These are phyloP conservation scores for Gracilaria gracilis DNA, from an alignment of 23 red algal species.

Conservation along the genomic window DNA sequence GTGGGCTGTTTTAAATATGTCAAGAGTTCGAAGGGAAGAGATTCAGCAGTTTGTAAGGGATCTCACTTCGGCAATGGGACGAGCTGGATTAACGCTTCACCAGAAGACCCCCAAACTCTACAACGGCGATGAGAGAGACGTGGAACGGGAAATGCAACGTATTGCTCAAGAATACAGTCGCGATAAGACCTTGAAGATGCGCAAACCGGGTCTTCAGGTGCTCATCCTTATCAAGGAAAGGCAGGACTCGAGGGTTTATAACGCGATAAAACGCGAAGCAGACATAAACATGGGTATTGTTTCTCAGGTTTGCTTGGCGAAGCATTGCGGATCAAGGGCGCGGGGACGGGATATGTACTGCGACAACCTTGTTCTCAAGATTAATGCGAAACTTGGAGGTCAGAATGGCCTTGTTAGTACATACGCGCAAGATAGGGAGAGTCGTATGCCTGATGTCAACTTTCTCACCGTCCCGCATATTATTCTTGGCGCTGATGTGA, in stretches of 20 bases:
- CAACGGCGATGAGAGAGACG: background rate
- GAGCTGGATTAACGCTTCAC: conserved; percentile 13
- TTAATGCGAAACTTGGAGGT: conserved; percentile 79
- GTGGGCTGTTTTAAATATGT: conserved; percentile 37
- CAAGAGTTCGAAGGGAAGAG: conserved; percentile 9
- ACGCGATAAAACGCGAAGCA: conserved; percentile 52
- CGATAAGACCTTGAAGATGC: conserved; percentile 7
- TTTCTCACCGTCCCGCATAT: conserved; percentile 59
- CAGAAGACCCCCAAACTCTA: conserved; percentile 14
- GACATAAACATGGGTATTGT: conserved; percentile 58
- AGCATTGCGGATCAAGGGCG: conserved; percentile 29
- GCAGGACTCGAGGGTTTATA: conserved; percentile 49
- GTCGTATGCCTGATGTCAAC: conserved; percentile 23
- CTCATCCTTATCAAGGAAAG: conserved; percentile 57
- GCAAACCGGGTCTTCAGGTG: conserved; percentile 42
- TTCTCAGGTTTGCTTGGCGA: conserved; percentile 52
- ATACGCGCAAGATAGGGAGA: background rate
- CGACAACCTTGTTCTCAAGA: conserved; percentile 73
- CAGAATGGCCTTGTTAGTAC: conserved; percentile 42
- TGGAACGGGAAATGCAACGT: conserved; percentile 15
- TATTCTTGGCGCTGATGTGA: conserved; percentile 74
- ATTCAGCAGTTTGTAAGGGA: conserved; percentile 25
- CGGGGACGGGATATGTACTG: conserved; percentile 68
- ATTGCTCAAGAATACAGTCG: conserved; percentile 17
- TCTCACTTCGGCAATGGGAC: background rate